phyloP scores from a whole-genome alignment of 108 stramenopile genomes.

The Nitzschia sp. region DNA sequence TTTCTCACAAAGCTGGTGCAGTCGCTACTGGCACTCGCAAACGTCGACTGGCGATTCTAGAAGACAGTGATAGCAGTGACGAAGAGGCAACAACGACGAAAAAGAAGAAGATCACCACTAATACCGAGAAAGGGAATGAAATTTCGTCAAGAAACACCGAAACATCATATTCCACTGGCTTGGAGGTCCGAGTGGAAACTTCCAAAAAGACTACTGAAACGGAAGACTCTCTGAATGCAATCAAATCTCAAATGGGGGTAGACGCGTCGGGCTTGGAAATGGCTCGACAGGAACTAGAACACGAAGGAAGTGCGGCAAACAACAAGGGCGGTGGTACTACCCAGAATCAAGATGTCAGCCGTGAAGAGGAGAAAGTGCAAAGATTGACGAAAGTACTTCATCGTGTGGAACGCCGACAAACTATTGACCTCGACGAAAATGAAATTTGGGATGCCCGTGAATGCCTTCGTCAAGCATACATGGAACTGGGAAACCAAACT shows the following conservation, averaged over 20 bases:
- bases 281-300: conserved; percentile 40
- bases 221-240: conserved; percentile 37
- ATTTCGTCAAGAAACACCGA: background rate
- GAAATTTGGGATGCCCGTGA: conserved; percentile 63
- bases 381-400: conserved; percentile 18
- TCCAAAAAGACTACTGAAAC: background rate
- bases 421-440: conserved; percentile 16
- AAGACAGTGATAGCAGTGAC: background rate
- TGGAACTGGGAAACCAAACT: conserved; percentile 44
- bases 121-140: background rate
- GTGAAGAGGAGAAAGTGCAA: conserved; percentile 14
- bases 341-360: background rate
- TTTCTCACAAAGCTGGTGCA: background rate
- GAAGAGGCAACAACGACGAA: background rate
- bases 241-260: conserved; percentile 49
- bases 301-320: conserved; percentile 21
- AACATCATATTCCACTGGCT: conserved; percentile 6
- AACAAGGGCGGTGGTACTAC: conserved; percentile 20
- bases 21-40: background rate
- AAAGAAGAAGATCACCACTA: background rate
- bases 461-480: conserved; percentile 39
- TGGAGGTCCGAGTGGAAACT: conserved; percentile 25
- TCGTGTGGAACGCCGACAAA: conserved; percentile 15
- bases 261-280: conserved; percentile 26
- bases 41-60: conserved; percentile 18